phyloP scores from a whole-genome alignment of 345 rosid species.

The Anacardium occidentale region DNA sequence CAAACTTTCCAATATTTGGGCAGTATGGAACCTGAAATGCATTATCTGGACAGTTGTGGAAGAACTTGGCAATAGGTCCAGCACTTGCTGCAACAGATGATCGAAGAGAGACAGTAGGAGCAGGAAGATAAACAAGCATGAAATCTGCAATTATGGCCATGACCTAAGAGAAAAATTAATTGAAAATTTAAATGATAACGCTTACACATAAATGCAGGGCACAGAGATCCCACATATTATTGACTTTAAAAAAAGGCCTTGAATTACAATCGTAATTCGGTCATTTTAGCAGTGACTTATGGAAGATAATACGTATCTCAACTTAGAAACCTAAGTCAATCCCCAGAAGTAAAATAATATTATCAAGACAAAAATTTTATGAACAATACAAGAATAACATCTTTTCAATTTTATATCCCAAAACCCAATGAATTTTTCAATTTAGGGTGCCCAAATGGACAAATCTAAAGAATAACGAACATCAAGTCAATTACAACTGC shows the following conservation, averaged over 20 bases:
- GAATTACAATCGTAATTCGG: neutral
- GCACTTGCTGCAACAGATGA: conserved; percentile 64
- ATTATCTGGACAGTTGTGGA: conserved; percentile 89
- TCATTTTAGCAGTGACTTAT: neutral
- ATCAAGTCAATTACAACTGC: neutral
- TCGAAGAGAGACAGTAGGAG: conserved; percentile 89
- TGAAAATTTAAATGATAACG: neutral
- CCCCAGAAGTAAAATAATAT: neutral
- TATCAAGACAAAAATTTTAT: neutral
- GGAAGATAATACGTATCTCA: neutral
- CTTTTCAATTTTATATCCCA: neutral
- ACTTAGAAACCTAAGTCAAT: neutral
- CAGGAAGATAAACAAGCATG: conserved; percentile 98
- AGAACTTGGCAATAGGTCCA: conserved; percentile 77
- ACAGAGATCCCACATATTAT: neutral
- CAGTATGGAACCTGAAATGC: conserved; percentile 79
- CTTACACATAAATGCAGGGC: neutral
- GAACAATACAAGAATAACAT: neutral
- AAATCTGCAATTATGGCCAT: conserved; percentile 99
- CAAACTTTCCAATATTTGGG: neutral
- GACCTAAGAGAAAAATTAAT: conserved; percentile 40
- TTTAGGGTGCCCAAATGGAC: neutral
- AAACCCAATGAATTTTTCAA: neutral
- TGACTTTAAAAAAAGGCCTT: neutral
- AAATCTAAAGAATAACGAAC: neutral